A percentile compares a stretch with the other conserved stretches of the same genome.
phyloP scores from a whole-genome alignment of 2,329 filamentous ascomycete genomes.

The Plectosphaerella plurivora region DNA sequence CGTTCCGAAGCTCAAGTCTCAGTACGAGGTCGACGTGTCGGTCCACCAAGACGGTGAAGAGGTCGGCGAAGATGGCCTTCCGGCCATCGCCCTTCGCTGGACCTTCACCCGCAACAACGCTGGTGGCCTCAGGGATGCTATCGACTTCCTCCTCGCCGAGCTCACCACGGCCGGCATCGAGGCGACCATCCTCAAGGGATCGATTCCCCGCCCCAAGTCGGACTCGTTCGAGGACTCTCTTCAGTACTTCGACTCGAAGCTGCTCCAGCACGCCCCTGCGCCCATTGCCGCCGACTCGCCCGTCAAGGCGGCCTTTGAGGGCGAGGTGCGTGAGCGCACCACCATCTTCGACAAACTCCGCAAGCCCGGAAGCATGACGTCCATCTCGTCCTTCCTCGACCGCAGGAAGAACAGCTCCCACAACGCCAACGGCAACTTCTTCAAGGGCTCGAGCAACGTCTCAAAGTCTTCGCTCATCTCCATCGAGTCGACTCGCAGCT shows the following conservation, averaged over 20 bases:
- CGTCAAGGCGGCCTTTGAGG: constrained; percentile 77
- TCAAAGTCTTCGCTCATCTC: constrained; percentile 95
- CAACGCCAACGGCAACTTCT: constrained; percentile 76
- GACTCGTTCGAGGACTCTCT: constrained; percentile 97
- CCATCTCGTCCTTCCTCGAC: constrained; percentile 92
- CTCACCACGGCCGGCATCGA: constrained; percentile 89
- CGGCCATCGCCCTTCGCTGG: constrained; percentile 63
- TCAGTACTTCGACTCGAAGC: constrained; percentile 94
- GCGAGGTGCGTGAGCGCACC: constrained; percentile 76
- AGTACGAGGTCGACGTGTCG: constrained; percentile 86
- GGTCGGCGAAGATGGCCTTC: constrained; percentile 50
- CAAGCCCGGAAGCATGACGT: constrained; percentile 91
- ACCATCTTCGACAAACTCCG: constrained; percentile 88
- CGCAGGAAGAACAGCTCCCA: constrained; percentile 91
- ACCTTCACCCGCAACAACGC: constrained; percentile 96
- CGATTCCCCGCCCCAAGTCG: constrained; percentile 96
- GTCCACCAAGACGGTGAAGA: constrained; percentile 62
- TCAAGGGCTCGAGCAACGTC: constrained; percentile 86
- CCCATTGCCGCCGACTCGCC: constrained; percentile 81
- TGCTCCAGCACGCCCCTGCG: constrained; percentile 86
- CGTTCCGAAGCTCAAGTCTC: constrained; percentile 76
- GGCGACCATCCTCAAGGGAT: constrained; percentile 78
- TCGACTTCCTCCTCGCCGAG: constrained; percentile 85
- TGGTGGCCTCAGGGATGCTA: constrained; percentile 89
- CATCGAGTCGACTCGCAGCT: constrained; percentile 90